These are phyloP conservation scores for Claviceps monticola DNA, from an alignment of 2,329 filamentous ascomycete species.

Conservation along the genomic window DNA sequence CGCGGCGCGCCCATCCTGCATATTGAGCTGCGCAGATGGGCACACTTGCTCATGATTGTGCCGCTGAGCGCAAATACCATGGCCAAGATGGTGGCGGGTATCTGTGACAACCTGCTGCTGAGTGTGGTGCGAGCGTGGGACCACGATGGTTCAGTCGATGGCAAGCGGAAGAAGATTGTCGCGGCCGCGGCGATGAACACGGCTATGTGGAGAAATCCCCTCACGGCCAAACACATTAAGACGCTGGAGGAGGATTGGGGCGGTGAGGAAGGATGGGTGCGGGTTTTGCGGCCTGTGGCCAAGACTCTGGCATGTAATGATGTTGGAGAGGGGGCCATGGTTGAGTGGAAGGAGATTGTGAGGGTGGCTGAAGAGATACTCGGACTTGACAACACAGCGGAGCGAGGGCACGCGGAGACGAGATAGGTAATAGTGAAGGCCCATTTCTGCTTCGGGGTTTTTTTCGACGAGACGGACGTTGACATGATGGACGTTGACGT, in stretches of 20 bases:
- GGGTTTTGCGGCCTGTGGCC: conserved; percentile 57
- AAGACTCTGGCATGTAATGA: conserved; percentile 80
- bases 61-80: conserved; percentile 75
- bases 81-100: conserved; percentile 67
- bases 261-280: conserved; percentile 34
- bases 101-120: conserved; percentile 65
- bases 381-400: conserved; percentile 6
- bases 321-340: conserved; percentile 70
- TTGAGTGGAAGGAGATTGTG: conserved; percentile 65
- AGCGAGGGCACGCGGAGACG: background rate
- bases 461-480: too few relatives aligned
- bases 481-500: too few relatives aligned
- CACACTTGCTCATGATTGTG: conserved; percentile 64
- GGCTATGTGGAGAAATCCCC: conserved; percentile 77
- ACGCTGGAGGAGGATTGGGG: conserved; percentile 67
- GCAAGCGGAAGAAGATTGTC: conserved; percentile 46
- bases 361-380: conserved; percentile 42
- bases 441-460: too few relatives aligned
- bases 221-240: conserved; percentile 59
- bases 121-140: conserved; percentile 80
- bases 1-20: conserved; percentile 73
- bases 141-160: conserved; percentile 47
- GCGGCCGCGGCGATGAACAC: conserved; percentile 81
- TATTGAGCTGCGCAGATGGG: conserved; percentile 72
- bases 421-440: too few relatives aligned